Conservation (phyloP, 257 asterid genomes). For the Parsonsia alboflavescens region DNA sequence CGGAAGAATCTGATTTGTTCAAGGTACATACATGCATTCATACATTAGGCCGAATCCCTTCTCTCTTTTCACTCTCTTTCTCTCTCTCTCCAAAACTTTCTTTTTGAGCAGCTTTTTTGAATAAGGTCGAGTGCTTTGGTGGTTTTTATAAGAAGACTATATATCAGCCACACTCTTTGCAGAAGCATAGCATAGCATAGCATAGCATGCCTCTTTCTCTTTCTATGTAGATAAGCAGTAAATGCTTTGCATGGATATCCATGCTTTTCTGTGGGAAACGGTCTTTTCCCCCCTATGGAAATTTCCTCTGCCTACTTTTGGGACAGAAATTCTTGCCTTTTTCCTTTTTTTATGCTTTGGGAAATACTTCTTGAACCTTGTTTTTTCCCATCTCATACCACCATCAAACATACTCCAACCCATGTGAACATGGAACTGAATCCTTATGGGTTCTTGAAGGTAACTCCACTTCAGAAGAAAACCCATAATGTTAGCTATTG, state of each 20-base stretch:
- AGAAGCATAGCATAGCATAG: not conserved
- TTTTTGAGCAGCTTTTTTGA: slow-evolving; percentile 22
- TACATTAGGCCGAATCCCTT: slow-evolving; percentile 13
- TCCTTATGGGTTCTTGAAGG: not conserved
- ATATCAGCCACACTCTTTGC: slow-evolving; percentile 15
- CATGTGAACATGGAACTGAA: not conserved
- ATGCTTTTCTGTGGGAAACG: not conserved
- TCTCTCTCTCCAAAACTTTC: not conserved
- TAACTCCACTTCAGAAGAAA: not conserved
- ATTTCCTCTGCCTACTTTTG: slow-evolving; percentile 3
- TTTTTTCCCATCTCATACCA: no score
- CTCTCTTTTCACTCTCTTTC: no score
- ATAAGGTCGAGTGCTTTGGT: slow-evolving; percentile 24
- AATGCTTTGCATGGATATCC: slow-evolving; percentile 19
- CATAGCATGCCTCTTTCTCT: not conserved
- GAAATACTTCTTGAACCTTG: no score
- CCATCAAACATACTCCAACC: no score
- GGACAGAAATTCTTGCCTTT: not conserved
- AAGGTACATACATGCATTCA: slow-evolving; percentile 38
- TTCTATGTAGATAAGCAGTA: slow-evolving; percentile 5
- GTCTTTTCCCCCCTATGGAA: not conserved
- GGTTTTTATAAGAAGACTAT: slow-evolving; percentile 7
- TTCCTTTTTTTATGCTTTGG: not conserved
- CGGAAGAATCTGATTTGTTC: slow-evolving; percentile 43
- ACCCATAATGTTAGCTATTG: not conserved